These are phyloP conservation scores for Sordariomycetes sp. DNA, from an alignment of 2,329 filamentous ascomycete species.

Conservation along the genomic window DNA sequence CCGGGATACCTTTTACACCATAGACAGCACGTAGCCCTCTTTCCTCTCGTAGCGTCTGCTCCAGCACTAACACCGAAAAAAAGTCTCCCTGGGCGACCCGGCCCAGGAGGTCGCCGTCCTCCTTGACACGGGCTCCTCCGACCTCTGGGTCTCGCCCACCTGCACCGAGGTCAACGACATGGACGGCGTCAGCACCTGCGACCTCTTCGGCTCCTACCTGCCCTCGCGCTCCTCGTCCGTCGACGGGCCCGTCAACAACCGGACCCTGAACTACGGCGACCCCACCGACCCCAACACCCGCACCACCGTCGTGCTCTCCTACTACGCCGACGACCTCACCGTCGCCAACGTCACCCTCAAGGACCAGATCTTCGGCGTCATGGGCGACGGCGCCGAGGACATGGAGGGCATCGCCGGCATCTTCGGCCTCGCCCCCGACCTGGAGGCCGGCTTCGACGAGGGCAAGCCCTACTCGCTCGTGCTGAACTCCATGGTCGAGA, in stretches of 20 bases:
- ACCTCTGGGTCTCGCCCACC: conserved; percentile 44
- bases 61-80: not conserved
- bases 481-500: conserved; percentile 33
- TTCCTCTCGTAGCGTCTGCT: not conserved
- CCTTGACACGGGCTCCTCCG: conserved; percentile 40
- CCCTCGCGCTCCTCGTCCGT: conserved; percentile 26
- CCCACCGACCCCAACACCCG: conserved; percentile 19
- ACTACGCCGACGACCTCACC: conserved; percentile 33
- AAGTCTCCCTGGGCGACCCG: conserved; percentile 31
- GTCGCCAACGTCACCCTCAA: conserved; percentile 29
- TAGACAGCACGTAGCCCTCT: conserved; percentile 18
- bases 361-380: conserved; percentile 40
- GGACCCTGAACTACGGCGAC: conserved; percentile 28
- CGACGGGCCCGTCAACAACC: conserved; percentile 23
- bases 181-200: conserved; percentile 24
- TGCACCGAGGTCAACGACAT: conserved; percentile 27
- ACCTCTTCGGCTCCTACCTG: conserved; percentile 30
- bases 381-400: conserved; percentile 19
- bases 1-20: conserved; percentile 25
- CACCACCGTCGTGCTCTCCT: conserved; percentile 29
- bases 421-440: conserved; percentile 35
- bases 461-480: conserved; percentile 39
- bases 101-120: conserved; percentile 32
- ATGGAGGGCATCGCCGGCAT: conserved; percentile 38
- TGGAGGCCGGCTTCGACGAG: conserved; percentile 23